Evolutionary conservation across 2,329 filamentous ascomycete genomes (phyloP).

Genomic region (Hypocrella siamensis): DNA sequence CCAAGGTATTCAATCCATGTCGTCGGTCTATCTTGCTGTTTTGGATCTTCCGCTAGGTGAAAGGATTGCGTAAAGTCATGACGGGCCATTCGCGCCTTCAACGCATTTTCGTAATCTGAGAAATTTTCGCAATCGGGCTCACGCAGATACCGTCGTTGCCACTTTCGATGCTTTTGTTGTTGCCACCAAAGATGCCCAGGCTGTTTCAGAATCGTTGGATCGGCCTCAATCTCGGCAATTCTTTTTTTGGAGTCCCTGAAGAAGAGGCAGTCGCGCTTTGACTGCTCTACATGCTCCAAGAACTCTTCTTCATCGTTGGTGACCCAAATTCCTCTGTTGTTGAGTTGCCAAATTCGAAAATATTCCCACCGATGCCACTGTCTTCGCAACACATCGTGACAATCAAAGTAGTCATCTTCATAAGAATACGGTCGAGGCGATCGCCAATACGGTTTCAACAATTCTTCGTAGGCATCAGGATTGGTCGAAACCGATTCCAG

Average conservation of each 20-base stretch:
- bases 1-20: slow-evolving; percentile 24
- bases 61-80: slow-evolving; percentile 15
- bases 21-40: slow-evolving; percentile 15
- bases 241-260: no score
- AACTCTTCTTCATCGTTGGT: slow-evolving; percentile 8
- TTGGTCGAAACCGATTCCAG: slow-evolving; percentile 10
- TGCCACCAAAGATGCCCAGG: slow-evolving; percentile 1
- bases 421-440: not conserved
- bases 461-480: slow-evolving; percentile 9
- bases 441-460: slow-evolving; percentile 12
- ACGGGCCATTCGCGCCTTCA: slow-evolving; percentile 10
- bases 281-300: slow-evolving; percentile 3
- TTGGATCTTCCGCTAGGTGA: slow-evolving; percentile 12
- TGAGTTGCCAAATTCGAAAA: slow-evolving; percentile 16
- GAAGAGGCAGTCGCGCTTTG: slow-evolving; percentile 2
- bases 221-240: slow-evolving; percentile 4
- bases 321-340: slow-evolving; percentile 7
- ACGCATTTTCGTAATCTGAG: slow-evolving; percentile 9
- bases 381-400: slow-evolving; percentile 8
- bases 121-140: slow-evolving; percentile 8
- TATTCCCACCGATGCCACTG: slow-evolving; percentile 13
- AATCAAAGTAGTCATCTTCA: not conserved
- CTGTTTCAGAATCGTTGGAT: slow-evolving; percentile 4
- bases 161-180: slow-evolving; percentile 1
- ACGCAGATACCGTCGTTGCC: slow-evolving; percentile 3